phyloP scores from a whole-genome alignment of 1,284 basidiomycete genomes.

The Pseudozyma tsukubaensis region DNA sequence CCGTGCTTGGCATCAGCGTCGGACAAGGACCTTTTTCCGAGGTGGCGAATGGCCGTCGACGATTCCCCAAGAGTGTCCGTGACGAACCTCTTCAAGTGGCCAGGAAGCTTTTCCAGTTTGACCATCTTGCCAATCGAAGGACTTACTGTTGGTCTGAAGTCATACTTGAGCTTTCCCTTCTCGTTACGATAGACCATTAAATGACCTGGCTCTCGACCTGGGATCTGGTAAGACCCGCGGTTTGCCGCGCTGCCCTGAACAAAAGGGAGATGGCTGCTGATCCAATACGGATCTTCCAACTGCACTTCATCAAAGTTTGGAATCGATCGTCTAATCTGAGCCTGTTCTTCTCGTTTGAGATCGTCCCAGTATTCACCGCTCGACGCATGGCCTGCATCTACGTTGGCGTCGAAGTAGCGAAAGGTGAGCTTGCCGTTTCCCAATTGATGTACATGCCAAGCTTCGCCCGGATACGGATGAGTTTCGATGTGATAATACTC shows the following conservation, averaged over 20 bases:
- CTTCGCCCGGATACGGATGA: background rate
- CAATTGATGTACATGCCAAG: background rate
- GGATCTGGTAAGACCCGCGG: background rate
- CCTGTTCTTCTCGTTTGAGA: background rate
- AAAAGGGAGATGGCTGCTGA: background rate
- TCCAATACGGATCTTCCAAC: background rate
- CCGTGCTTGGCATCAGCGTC: background rate
- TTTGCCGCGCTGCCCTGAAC: background rate
- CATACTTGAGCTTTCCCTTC: background rate
- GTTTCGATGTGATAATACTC: background rate
- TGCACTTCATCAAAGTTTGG: constrained; percentile 2
- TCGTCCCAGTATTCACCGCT: background rate
- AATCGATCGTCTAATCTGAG: background rate
- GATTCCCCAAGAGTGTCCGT: background rate
- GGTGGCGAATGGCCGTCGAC: background rate
- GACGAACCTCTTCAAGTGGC: background rate
- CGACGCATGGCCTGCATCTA: background rate
- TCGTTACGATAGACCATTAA: background rate
- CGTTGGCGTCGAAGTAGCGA: background rate
- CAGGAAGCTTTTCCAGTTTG: background rate
- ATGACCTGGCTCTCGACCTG: background rate
- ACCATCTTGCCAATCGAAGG: background rate
- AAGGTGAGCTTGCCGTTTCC: background rate
- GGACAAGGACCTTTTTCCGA: background rate
- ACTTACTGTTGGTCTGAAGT: background rate